Base-by-base conservation (phyloP, 768 basidiomycete genomes). In the Gymnopilus junonius region DNA sequence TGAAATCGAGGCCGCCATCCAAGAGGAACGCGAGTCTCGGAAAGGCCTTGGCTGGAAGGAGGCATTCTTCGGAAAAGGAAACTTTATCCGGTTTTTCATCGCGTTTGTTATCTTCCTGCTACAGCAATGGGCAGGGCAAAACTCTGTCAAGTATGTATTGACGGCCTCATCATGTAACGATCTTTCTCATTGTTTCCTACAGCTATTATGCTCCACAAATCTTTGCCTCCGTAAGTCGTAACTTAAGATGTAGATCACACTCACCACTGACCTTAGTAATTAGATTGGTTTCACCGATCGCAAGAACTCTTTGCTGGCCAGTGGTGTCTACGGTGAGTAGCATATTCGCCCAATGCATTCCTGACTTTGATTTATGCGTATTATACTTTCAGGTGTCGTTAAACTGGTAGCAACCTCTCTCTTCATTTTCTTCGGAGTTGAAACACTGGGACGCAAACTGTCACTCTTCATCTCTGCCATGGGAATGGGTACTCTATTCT, bases 41-140 rank as follows among this genome's bases (percentile, higher is more conserved):
- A 65, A 76, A n/a, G 89, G 88, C 7, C 80, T 93, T 10, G 89
- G 90, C 1, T 65, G 83, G 62, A 85, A 80, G 67, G 89, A 92
- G 67, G 91, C 91, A 2, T 90, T 94, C 77, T 79, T 92, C 39
- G 89, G 89, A 20, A 91, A 91, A 71, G 94, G 94, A 50, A 94
- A 94, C 76, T 83, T 87, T 48, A 78, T 89, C 63, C 88, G 94
- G 23, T 95, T 95, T 79, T 77, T 90, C n/a, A 93, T 95, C 68
- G 93, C 94, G 1, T 87, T 92, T 67, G 74, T 83, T 27, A 91
- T 93, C 64, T 93, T 94, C 79, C 71, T 91, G 63, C 77, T 93
- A 8, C 93, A 94, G 67, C 92, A 94, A 71, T 93, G 89, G 89
- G 83, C 85, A 51, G 94, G 94, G 1, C 93, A 94, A 72, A 93